Conservation (phyloP, 2,329 filamentous ascomycete genomes). For the Aspergillus caelatus region DNA sequence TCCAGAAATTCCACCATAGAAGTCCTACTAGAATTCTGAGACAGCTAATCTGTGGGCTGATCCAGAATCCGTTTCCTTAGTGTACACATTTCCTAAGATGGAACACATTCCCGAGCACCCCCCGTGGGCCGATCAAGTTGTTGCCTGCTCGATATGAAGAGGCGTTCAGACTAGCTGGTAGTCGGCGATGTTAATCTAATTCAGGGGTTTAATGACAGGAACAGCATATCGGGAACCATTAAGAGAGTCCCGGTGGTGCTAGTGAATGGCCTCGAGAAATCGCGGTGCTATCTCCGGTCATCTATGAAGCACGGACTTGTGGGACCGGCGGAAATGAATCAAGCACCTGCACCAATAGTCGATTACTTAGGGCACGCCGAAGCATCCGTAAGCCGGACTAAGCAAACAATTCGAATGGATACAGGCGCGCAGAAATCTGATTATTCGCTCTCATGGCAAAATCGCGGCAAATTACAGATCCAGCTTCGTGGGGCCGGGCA, state of each 20-base stretch:
- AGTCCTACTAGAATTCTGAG: background rate
- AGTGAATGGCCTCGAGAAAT: background rate
- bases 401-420: background rate
- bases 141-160: slow-evolving; percentile 1
- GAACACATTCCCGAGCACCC: background rate
- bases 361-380: background rate
- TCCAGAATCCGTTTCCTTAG: background rate
- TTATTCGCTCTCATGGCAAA: background rate
- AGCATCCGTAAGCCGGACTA: background rate
- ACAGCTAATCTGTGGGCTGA: slow-evolving; percentile 3
- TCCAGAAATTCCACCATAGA: background rate
- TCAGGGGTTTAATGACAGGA: background rate
- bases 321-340: slow-evolving; percentile 3
- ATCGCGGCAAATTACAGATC: background rate
- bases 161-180: background rate
- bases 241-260: background rate
- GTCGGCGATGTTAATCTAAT: background rate
- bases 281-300: background rate
- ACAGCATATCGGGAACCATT: background rate
- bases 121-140: background rate
- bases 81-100: background rate
- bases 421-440: background rate
- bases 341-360: background rate
- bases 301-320: background rate
- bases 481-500: background rate